Conservation (phyloP, 192 early-diverging fungal species). For the Ambispora gerdemannii region DNA sequence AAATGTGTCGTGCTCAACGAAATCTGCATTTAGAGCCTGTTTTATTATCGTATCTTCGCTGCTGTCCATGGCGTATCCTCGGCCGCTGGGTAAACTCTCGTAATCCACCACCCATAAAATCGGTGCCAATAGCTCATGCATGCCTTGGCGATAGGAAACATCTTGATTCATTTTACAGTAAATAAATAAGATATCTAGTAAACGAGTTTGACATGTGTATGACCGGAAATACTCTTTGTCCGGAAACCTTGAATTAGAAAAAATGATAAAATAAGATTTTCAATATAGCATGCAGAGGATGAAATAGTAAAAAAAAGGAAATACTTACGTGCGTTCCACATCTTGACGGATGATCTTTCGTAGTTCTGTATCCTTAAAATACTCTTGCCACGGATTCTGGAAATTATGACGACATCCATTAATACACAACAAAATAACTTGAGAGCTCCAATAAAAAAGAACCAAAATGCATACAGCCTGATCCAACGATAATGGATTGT, state of each 20-base stretch:
- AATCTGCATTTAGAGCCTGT: slow-evolving; percentile 64
- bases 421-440: slow-evolving; percentile 8
- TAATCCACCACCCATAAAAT: slow-evolving; percentile 72
- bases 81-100: slow-evolving; percentile 48
- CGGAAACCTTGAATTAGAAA: slow-evolving; percentile 79
- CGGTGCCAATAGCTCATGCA: slow-evolving; percentile 93
- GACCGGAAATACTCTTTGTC: slow-evolving; percentile 79
- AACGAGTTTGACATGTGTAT: slow-evolving; percentile 57
- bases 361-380: slow-evolving; percentile 84
- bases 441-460: neutral
- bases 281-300: too few species aligned
- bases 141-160: slow-evolving; percentile 95
- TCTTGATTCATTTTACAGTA: slow-evolving; percentile 86
- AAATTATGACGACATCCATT: neutral
- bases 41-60: slow-evolving; percentile 42
- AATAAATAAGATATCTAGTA: slow-evolving; percentile 85
- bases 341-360: slow-evolving; percentile 83
- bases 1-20: slow-evolving; percentile 84
- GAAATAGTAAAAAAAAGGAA: too few species aligned
- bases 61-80: slow-evolving; percentile 5
- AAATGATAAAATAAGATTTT: too few species aligned
- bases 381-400: slow-evolving; percentile 91
- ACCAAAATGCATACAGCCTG: slow-evolving; percentile 49
- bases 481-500: slow-evolving; percentile 85
- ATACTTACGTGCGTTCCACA: slow-evolving; percentile 80